Base-by-base conservation (phyloP, 2,329 filamentous ascomycete genomes). In the Chalaropsis ovoidea region DNA sequence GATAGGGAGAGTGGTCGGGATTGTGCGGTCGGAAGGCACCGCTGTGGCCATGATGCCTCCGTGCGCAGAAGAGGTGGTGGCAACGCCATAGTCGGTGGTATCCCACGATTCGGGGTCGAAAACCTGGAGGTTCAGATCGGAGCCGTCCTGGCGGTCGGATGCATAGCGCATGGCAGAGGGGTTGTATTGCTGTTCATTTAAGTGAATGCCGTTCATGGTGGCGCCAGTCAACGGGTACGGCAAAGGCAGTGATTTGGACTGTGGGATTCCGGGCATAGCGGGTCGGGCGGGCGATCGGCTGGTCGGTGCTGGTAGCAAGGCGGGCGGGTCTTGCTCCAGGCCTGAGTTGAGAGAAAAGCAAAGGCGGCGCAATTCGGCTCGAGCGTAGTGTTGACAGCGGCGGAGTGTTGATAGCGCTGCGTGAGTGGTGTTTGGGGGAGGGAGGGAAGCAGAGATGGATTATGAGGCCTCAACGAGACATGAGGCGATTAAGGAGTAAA, bases 191-290 rank as follows among this genome's bases (percentile, higher is more conserved):
- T 62, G 61, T 41, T 62, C 43, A 17, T 58, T 58, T 35, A 58
- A 10, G 27, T 58, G 54, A 58, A 58, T 17, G 17, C 54, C 27
- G 54, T 58, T 58, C 54, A 27, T 47, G 42, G 42, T 49, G n/a
- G 27, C 22, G 24, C 42, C 47, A 31, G 24, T 41, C 45, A 63
- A 10, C 8, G 17, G 22, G 22, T 64, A 61, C n/a, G 56, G 65
- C 27, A 67, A 31, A 17, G 65, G 62, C 61, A 67, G 27, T 60
- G 58, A 61, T 19, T 58, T 62, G n/a, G 66, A 42, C 42, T 65
- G 56, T 15, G 47, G 31, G 17, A 65, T 63, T 17, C 58, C 63
- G 27, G 49, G 58, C 62, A 64, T 67, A 35, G 47, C 27, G 47
- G 64, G 56, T 49, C n/a, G 42, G 39, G 27, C 24, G 15, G 27